Evolutionary conservation across 768 basidiomycete genomes (phyloP).

Genomic region (Paxillus ammoniavirescens): DNA sequence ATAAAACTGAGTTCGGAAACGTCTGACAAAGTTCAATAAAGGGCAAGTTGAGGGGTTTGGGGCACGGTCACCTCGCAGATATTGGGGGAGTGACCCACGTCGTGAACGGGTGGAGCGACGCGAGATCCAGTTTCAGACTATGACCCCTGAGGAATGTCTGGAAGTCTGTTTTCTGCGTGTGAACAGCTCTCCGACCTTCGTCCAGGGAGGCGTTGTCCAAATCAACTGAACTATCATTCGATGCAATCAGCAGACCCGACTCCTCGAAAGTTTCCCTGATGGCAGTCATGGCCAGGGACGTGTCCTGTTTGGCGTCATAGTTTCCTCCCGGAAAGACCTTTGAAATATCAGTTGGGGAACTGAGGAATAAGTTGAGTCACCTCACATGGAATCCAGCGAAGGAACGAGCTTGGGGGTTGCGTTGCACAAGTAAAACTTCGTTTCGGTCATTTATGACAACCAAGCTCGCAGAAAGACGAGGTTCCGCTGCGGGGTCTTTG

Average conservation of each 20-base stretch:
- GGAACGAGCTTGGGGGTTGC: constrained; percentile 60
- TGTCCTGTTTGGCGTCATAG: constrained; percentile 58
- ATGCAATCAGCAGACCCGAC: constrained; percentile 63
- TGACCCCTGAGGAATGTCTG: constrained; percentile 49
- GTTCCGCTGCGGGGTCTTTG: constrained; percentile 18
- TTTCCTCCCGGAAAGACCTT: constrained; percentile 82
- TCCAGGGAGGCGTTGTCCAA: constrained; percentile 43
- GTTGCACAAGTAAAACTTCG: constrained; percentile 67
- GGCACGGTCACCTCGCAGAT: constrained; percentile 42
- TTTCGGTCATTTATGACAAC: constrained; percentile 64
- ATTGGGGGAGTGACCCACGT: constrained; percentile 71
- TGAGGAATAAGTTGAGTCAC: background rate
- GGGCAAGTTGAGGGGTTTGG: background rate
- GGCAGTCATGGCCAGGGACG: constrained; percentile 56
- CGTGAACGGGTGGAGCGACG: constrained; percentile 63
- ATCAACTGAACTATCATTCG: constrained; percentile 23
- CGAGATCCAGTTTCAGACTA: constrained; percentile 42
- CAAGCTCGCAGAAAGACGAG: constrained; percentile 66
- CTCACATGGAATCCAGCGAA: constrained; percentile 70
- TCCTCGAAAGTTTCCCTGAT: constrained; percentile 81
- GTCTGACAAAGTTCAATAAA: constrained; percentile 37
- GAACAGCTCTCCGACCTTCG: constrained; percentile 53
- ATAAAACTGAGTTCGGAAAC: constrained; percentile 72
- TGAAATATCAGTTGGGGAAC: background rate
- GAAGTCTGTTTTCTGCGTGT: constrained; percentile 51